phyloP scores from a whole-genome alignment of 2,329 filamentous ascomycete species.

The Tolypocladium nubicola region DNA sequence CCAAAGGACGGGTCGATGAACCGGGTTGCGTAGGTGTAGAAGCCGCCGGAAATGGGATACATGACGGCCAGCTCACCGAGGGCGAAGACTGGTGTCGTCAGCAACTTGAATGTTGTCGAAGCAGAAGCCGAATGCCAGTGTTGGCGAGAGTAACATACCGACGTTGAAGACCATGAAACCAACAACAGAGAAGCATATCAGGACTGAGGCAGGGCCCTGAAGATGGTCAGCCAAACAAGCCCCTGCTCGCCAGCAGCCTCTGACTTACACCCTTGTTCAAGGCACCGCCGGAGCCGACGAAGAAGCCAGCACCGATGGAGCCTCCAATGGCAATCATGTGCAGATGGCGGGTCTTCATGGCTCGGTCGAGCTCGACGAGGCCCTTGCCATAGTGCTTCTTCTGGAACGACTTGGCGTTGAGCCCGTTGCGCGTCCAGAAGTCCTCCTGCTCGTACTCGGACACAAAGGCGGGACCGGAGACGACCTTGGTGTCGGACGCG shows the following conservation, averaged over 20 bases:
- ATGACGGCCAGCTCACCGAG: conserved; percentile 51
- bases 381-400: conserved; percentile 18
- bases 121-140: neutral
- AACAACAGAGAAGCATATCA: conserved; percentile 43
- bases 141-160: conserved; percentile 10
- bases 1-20: conserved; percentile 53
- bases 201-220: conserved; percentile 27
- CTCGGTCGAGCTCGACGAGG: conserved; percentile 27
- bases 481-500: conserved; percentile 2
- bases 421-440: conserved; percentile 23
- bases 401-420: conserved; percentile 24
- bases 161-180: conserved; percentile 53
- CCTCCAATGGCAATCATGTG: conserved; percentile 55
- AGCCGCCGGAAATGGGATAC: conserved; percentile 52
- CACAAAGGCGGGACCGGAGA: conserved; percentile 2
- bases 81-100: conserved; percentile 34
- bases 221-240: neutral
- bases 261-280: conserved; percentile 36
- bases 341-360: conserved; percentile 46
- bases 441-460: conserved; percentile 15
- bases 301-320: conserved; percentile 53
- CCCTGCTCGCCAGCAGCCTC: neutral
- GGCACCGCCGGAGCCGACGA: conserved; percentile 47
- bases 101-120: neutral
- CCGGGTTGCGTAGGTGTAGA: conserved; percentile 50